A percentile compares a stretch with the other conserved stretches of the same genome.
phyloP scores from a whole-genome alignment of 805 yeast genomes.

The Yarrowia sp. region DNA sequence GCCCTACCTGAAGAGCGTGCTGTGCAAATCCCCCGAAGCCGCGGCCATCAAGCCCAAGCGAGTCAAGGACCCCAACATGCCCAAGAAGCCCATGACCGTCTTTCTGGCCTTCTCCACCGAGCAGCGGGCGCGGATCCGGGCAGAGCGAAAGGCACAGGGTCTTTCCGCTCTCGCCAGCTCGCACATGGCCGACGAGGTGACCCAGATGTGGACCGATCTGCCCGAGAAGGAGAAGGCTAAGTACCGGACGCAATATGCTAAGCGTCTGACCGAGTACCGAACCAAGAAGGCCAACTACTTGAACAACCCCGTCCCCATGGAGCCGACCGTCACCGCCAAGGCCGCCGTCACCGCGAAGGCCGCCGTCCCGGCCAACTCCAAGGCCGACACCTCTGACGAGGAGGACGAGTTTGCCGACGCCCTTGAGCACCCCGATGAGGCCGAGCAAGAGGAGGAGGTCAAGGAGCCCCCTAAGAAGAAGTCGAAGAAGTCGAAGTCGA shows the following conservation, averaged over 20 bases:
- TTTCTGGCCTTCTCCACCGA: slow-evolving; percentile 76
- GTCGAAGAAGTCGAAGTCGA: background rate
- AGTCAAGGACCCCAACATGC: slow-evolving; percentile 81
- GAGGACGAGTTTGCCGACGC: slow-evolving; percentile 13
- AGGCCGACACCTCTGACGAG: background rate
- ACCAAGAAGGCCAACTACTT: background rate
- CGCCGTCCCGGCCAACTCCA: background rate
- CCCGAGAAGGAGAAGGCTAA: slow-evolving; percentile 43
- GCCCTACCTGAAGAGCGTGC: too few species aligned
- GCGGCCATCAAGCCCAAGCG: background rate
- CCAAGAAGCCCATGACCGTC: slow-evolving; percentile 89
- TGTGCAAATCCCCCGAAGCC: too few species aligned
- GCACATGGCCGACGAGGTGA: slow-evolving; percentile 75
- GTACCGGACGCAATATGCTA: background rate
- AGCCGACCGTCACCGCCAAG: background rate
- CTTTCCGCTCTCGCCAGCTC: slow-evolving; percentile 64
- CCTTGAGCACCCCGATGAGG: slow-evolving; percentile 8
- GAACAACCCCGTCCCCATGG: background rate
- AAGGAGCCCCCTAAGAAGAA: background rate
- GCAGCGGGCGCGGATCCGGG: slow-evolving; percentile 66
- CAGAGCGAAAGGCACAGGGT: slow-evolving; percentile 60
- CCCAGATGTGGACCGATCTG: slow-evolving; percentile 74
- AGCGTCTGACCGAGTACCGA: slow-evolving; percentile 6
- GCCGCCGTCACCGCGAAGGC: background rate
- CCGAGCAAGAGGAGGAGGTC: background rate